Evolutionary conservation across 345 rosid species (phyloP).

Genomic region (Trapa bicornis): DNA sequence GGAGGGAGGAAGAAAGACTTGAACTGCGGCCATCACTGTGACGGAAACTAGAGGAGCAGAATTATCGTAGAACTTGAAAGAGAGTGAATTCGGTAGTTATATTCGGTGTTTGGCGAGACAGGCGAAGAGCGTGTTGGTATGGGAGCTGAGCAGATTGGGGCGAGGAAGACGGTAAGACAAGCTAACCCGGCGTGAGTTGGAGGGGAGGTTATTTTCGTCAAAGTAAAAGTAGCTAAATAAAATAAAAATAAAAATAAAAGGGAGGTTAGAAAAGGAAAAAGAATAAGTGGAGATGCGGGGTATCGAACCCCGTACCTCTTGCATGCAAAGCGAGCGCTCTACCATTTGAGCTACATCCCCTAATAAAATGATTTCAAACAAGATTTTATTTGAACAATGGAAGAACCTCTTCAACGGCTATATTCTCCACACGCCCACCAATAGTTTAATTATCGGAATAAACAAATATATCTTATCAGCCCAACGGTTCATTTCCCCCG

Average conservation of each 20-base stretch:
- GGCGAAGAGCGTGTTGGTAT: not conserved
- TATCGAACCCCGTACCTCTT: conserved; percentile 44
- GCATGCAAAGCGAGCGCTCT: conserved; percentile 55
- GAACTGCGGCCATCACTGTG: conserved; percentile 31
- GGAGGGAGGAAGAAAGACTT: conserved; percentile 19
- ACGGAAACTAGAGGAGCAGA: not conserved
- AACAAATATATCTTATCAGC: conserved; percentile 7
- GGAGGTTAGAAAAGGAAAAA: no score
- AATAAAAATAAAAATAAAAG: no score
- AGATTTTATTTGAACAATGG: no score
- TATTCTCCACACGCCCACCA: conserved; percentile 11
- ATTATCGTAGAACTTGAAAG: not conserved
- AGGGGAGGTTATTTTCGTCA: not conserved
- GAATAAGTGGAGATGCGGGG: conserved; percentile 1
- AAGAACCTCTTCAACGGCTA: conserved; percentile 30
- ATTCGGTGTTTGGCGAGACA: not conserved
- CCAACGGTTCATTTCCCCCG: conserved; percentile 56
- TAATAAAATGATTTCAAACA: no score
- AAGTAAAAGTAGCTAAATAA: not conserved
- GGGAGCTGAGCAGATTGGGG: not conserved
- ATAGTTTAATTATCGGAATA: conserved; percentile 13
- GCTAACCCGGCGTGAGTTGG: not conserved
- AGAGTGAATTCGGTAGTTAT: not conserved
- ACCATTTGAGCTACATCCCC: conserved; percentile 35
- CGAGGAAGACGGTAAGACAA: not conserved